Conservation (phyloP, 2,329 filamentous ascomycete species). For the Fusarium domesticum region DNA sequence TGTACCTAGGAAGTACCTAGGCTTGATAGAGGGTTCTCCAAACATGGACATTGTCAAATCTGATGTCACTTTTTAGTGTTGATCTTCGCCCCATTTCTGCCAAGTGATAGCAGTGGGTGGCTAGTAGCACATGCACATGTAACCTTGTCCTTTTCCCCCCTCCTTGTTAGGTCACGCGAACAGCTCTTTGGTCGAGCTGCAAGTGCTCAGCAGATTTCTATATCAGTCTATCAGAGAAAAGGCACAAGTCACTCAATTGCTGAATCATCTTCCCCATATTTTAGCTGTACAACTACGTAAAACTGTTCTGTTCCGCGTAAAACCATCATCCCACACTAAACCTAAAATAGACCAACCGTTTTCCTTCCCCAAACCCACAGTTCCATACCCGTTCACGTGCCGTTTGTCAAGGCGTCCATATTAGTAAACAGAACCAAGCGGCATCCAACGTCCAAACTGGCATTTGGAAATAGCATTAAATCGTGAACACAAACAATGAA, state of each 20-base stretch:
- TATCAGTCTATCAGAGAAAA: no score
- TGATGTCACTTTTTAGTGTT: neutral
- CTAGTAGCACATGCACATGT: neutral
- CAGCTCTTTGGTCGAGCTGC: neutral
- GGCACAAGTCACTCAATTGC: no score
- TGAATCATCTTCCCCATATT: no score
- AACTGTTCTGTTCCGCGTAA: neutral
- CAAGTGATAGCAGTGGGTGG: neutral
- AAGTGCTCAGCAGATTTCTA: no score
- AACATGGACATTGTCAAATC: no score
- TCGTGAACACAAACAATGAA: no score
- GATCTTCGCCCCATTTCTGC: neutral
- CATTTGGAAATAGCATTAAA: no score
- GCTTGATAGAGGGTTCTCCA: no score
- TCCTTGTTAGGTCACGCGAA: neutral
- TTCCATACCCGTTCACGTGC: neutral
- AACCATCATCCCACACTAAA: neutral
- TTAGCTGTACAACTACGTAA: no score
- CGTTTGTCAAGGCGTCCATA: neutral
- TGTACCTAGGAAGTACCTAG: no score
- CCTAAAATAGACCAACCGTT: neutral
- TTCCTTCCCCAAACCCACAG: neutral
- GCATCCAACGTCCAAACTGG: no score
- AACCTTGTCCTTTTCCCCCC: neutral
- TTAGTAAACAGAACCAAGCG: no score